Base-by-base conservation (phyloP, 371 early-diverging fungal species). In the Mucor lusitanicus region DNA sequence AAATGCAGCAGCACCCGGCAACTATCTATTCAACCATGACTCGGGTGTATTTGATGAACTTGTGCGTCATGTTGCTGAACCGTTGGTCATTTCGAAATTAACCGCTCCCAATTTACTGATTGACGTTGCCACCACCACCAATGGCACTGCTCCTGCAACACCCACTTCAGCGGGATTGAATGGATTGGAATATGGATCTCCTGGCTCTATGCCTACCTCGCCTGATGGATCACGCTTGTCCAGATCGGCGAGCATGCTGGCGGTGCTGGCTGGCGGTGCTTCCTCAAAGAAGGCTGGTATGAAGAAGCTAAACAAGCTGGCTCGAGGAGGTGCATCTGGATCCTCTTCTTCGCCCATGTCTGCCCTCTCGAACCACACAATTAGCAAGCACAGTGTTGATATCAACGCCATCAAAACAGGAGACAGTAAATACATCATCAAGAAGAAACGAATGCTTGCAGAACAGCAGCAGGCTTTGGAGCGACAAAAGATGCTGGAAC, bases 1-100 rank as follows among this genome's bases (percentile, higher is more conserved):
- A 55, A 69, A 83, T 48, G 73, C 72, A 33, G 80, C 83, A 28
- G 75, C 80, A 25, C 77, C 83, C 11, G 79, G 83, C 1, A 78
- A 75, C 50, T 69, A 73, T 21, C 61, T 81, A 70, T 81, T 81
- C 71, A 66, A 73, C 17, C 65, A 61, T n/a, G 65, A 59, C 30
- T 37, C 37, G 12, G 77, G 82, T 55, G 61, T 80, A 1, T 68
- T 83, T 64, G 79, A 69, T 17, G 72, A 78, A 28, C 65, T 83
- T 37, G 71, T 80, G 9, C 63, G 71, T 3, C 63, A 64, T 21
- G 63, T 78, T 15, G 79, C 83, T 0, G 73, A 77, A n/a, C 80
- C 83, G 1, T 53, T 79, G 28, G 65, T 74, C 15, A 66, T 80
- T 8, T 75, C 83, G 0, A 83, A 75, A 57, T 42, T 83, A 13